Conservation (phyloP, 1,139 yeast species). For the Yamadazyma oceani region DNA sequence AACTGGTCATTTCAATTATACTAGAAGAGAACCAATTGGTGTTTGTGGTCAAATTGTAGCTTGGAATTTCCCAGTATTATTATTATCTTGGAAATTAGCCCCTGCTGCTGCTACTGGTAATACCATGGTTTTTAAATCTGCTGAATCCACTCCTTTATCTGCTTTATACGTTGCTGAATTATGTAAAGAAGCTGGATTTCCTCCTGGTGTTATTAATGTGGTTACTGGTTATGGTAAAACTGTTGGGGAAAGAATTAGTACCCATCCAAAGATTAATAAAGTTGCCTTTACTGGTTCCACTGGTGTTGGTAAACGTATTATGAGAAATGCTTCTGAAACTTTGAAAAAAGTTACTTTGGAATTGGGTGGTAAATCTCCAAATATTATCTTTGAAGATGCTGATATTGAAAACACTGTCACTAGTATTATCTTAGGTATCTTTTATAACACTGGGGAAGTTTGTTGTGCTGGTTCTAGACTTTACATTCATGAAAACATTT, state of each 20-base stretch:
- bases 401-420: constrained; percentile 63
- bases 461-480: constrained; percentile 88
- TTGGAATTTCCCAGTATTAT: constrained; percentile 85
- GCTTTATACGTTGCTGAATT: constrained; percentile 65
- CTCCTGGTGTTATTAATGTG: constrained; percentile 76
- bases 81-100: constrained; percentile 85
- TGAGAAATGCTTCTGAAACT: constrained; percentile 68
- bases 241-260: constrained; percentile 72
- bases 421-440: constrained; percentile 52
- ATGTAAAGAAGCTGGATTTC: constrained; percentile 70
- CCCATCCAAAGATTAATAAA: constrained; percentile 69
- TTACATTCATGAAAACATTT: constrained; percentile 72
- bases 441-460: constrained; percentile 85
- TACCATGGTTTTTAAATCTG: constrained; percentile 76
- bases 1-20: constrained; percentile 58
- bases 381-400: constrained; percentile 74
- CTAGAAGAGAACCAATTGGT: constrained; percentile 66
- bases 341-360: constrained; percentile 80
- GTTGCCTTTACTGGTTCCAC: constrained; percentile 88
- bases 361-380: constrained; percentile 87
- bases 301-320: constrained; percentile 72
- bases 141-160: constrained; percentile 82
- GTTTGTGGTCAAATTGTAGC: constrained; percentile 84
- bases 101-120: constrained; percentile 85
- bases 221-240: constrained; percentile 77